A percentile compares a stretch with the other conserved stretches of the same genome.
These are phyloP conservation scores for Podaxis mareebaensis DNA, from an alignment of 768 basidiomycete species.

Conservation along the genomic window DNA sequence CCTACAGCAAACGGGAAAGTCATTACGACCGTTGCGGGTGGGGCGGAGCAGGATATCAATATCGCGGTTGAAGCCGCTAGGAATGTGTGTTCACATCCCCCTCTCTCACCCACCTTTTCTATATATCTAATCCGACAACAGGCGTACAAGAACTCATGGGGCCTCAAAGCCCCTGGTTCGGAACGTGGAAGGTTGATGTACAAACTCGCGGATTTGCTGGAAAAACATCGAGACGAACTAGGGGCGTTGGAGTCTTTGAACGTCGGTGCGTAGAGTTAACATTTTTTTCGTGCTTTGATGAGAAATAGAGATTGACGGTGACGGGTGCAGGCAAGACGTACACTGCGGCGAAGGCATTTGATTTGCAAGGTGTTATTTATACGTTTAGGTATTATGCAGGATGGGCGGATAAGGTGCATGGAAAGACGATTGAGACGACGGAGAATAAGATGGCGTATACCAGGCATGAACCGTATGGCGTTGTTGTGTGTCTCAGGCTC, in stretches of 20 bases:
- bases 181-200: slow-evolving; percentile 55
- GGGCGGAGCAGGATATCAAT: slow-evolving; percentile 44
- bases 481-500: slow-evolving; percentile 31
- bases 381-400: slow-evolving; percentile 81
- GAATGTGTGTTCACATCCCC: too few relatives aligned
- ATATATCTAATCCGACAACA: slow-evolving; percentile 20
- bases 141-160: slow-evolving; percentile 64
- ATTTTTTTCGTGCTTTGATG: neutral
- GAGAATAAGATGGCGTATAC: slow-evolving; percentile 65
- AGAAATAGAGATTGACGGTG: neutral
- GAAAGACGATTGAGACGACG: slow-evolving; percentile 72
- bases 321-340: slow-evolving; percentile 52
- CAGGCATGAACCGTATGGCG: slow-evolving; percentile 65
- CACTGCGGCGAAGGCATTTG: slow-evolving; percentile 44
- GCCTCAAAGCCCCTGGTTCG: slow-evolving; percentile 54
- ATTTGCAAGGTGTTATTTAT: slow-evolving; percentile 48
- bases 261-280: slow-evolving; percentile 43
- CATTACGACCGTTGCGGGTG: slow-evolving; percentile 51
- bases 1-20: slow-evolving; percentile 56
- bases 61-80: slow-evolving; percentile 61
- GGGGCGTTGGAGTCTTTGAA: slow-evolving; percentile 76
- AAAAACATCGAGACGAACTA: slow-evolving; percentile 59
- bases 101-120: too few relatives aligned
- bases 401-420: slow-evolving; percentile 85
- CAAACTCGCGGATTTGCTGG: slow-evolving; percentile 68